Percentiles rank a stretch among this genome's conserved stretches.
phyloP scores from a whole-genome alignment of 495 filamentous ascomycete genomes.

The Astrocystis sublimbata region DNA sequence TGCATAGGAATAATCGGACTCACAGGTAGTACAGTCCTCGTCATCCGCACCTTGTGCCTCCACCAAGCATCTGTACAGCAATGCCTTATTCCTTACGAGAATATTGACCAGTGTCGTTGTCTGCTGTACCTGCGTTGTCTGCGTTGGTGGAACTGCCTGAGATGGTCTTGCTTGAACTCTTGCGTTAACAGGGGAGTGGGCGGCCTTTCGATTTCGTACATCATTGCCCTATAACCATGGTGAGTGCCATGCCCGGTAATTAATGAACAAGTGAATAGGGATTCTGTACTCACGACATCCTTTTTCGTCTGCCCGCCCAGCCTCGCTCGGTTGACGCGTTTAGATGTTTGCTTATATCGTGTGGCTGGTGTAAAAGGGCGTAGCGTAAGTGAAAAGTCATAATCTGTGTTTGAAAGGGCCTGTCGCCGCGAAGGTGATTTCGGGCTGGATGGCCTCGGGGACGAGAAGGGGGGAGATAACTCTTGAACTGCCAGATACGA shows the following conservation, averaged over 20 bases:
- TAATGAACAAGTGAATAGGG: not conserved
- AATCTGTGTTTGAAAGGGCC: not conserved
- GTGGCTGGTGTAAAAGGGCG: not conserved
- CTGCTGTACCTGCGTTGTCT: not conserved
- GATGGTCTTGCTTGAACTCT: not conserved
- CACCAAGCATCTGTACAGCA: not conserved
- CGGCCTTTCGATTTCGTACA: not conserved
- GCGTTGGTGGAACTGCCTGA: not conserved
- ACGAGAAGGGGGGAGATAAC: not conserved
- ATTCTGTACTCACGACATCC: not conserved
- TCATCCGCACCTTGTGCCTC: not conserved
- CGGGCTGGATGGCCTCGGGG: not conserved
- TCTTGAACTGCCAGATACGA: conserved; percentile 4
- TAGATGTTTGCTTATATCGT: not conserved
- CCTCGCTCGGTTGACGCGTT: not conserved
- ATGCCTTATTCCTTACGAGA: not conserved
- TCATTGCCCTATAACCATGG: not conserved
- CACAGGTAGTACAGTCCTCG: not conserved
- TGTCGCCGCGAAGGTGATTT: not conserved
- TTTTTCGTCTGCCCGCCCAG: not conserved
- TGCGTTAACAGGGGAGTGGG: not conserved
- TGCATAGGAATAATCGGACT: not conserved
- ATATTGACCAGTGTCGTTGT: not conserved
- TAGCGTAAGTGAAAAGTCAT: too few relatives aligned
- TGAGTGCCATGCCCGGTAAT: not conserved